phyloP scores from a whole-genome alignment of 108 stramenopile genomes.

The Conticribra guillardii region DNA sequence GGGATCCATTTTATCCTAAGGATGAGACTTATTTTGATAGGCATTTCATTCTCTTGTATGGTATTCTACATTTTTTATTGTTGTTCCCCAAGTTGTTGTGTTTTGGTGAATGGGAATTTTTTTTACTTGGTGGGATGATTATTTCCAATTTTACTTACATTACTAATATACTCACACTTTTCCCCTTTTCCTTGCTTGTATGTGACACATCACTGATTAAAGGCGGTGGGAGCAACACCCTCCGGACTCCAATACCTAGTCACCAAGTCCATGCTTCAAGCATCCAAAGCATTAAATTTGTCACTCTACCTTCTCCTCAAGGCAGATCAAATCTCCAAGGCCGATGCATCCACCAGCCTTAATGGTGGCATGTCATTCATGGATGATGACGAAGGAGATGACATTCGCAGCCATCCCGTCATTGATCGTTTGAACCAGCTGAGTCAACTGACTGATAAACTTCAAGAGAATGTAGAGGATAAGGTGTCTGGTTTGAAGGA shows the following conservation, averaged over 20 bases:
- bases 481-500: slow-evolving; percentile 52
- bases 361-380: slow-evolving; percentile 15
- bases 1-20: slow-evolving; percentile 77
- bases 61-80: slow-evolving; percentile 38
- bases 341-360: not conserved
- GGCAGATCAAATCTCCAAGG: slow-evolving; percentile 37
- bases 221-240: slow-evolving; percentile 80
- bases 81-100: no score
- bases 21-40: slow-evolving; percentile 34
- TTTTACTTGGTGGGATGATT: not conserved
- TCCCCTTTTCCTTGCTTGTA: slow-evolving; percentile 3
- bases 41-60: slow-evolving; percentile 76
- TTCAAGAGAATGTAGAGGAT: slow-evolving; percentile 64
- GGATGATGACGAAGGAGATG: slow-evolving; percentile 25
- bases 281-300: slow-evolving; percentile 74
- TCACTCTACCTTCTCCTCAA: slow-evolving; percentile 83
- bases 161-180: slow-evolving; percentile 25
- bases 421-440: slow-evolving; percentile 77
- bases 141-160: not conserved
- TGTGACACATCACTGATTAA: slow-evolving; percentile 2
- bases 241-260: slow-evolving; percentile 75
- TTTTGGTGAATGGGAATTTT: no score
- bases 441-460: slow-evolving; percentile 57
- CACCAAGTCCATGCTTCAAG: slow-evolving; percentile 71
- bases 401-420: slow-evolving; percentile 78